A percentile compares a stretch with the other conserved stretches of the same genome.
phyloP scores from a whole-genome alignment of 495 filamentous ascomycete genomes.

The Tetracladium setigerum region DNA sequence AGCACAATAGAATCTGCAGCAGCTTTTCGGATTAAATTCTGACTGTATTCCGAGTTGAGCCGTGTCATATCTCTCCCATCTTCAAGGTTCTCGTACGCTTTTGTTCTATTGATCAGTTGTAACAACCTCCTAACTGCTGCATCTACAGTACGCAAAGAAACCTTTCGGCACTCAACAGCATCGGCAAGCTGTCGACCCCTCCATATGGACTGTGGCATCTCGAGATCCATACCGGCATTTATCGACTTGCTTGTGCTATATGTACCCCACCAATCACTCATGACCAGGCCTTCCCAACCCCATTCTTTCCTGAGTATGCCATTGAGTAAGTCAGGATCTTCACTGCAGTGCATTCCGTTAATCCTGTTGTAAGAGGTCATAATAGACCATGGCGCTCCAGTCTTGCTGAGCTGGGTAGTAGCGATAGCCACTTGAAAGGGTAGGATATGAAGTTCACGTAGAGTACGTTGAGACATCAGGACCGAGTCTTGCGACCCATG shows the following conservation, averaged over 20 bases:
- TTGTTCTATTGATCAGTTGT: slow-evolving; percentile 31
- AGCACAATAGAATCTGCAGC: slow-evolving; percentile 52
- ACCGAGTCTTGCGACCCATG: slow-evolving; percentile 57
- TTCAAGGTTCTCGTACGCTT: slow-evolving; percentile 14
- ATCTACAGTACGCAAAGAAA: slow-evolving; percentile 37
- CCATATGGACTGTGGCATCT: slow-evolving; percentile 58
- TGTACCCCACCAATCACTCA: slow-evolving; percentile 49
- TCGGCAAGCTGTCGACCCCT: slow-evolving; percentile 51
- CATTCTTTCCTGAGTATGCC: slow-evolving; percentile 51
- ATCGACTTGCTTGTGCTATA: slow-evolving; percentile 39
- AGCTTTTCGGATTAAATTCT: slow-evolving; percentile 42
- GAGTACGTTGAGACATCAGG: slow-evolving; percentile 57
- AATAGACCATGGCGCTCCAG: slow-evolving; percentile 52
- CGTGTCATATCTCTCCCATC: slow-evolving; percentile 29
- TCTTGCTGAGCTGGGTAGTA: slow-evolving; percentile 21
- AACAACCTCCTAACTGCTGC: slow-evolving; percentile 41
- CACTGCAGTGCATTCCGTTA: slow-evolving; percentile 47
- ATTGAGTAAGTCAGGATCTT: slow-evolving; percentile 43
- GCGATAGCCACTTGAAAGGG: slow-evolving; percentile 60
- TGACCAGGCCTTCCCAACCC: slow-evolving; percentile 45
- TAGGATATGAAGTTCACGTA: slow-evolving; percentile 70
- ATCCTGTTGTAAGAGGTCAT: slow-evolving; percentile 65
- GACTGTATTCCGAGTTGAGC: slow-evolving; percentile 29
- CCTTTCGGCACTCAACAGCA: slow-evolving; percentile 25
- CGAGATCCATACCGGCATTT: slow-evolving; percentile 50